Evolutionary conservation across 148 eudicot genomes (phyloP).

Genomic region (Camellia lanceoleosa): DNA sequence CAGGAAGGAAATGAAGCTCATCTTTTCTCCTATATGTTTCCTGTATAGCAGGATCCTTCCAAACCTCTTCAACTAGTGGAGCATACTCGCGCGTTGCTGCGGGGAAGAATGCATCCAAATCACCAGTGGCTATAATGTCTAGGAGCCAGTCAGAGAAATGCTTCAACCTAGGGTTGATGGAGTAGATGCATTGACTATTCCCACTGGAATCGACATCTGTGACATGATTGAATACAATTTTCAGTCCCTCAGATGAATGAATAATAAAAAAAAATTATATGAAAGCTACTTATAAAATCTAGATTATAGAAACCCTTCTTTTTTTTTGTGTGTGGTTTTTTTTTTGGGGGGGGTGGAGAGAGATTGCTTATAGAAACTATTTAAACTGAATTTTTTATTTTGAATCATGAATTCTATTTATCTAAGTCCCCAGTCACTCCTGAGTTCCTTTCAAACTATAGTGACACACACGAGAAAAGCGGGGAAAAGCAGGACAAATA

Average conservation of each 20-base stretch:
- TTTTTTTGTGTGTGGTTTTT: no score
- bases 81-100: slow-evolving; percentile 98
- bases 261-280: not conserved
- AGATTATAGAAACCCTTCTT: not conserved
- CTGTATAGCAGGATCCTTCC: slow-evolving; percentile 97
- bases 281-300: not conserved
- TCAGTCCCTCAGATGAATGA: not conserved
- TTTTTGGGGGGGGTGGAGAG: no score
- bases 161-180: slow-evolving; percentile 84
- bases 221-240: slow-evolving; percentile 9
- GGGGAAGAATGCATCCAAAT: slow-evolving; percentile 95
- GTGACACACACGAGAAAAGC: not conserved
- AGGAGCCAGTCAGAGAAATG: slow-evolving; percentile 96
- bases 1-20: slow-evolving; percentile 94
- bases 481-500: no score
- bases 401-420: not conserved
- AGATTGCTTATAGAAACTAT: no score
- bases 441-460: not conserved
- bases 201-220: slow-evolving; percentile 49
- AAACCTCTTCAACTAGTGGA: slow-evolving; percentile 94
- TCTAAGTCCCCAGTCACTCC: not conserved
- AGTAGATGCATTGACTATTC: slow-evolving; percentile 49
- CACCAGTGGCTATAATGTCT: slow-evolving; percentile 96
- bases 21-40: slow-evolving; percentile 76
- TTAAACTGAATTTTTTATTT: no score